Base-by-base conservation (phyloP, 148 eudicot genomes). In the Rhododendron henanense region DNA sequence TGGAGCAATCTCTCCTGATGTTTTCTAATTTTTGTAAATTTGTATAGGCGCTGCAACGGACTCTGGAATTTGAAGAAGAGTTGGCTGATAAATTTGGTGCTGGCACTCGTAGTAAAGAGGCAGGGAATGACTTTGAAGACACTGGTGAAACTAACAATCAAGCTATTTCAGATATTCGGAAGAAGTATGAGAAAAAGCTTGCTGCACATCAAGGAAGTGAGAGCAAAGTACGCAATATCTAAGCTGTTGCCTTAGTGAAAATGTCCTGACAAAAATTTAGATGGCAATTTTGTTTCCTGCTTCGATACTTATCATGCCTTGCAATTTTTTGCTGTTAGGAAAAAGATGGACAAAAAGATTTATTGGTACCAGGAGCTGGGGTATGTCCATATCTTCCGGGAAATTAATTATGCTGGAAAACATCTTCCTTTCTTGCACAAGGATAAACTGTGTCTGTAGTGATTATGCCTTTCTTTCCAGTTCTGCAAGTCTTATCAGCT, bases 1-100 rank as follows among this genome's bases (percentile, higher is more conserved):
- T 1, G 41, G 11, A 37, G 21, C 35, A 19, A 31, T 28, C n/a
- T 45, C 47, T 50, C 63, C 37, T 18, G 84, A 25, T 77, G 18
- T 69, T 76, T 78, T 39, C 14, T 78, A 41, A 35, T 65, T 79
- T 81, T 88, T 61, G 79, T 87, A 50, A 47, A 84, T 44, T 82
- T 90, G 81, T 61, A 82, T 84, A 96, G 99, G 99, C 99, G 8
- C 87, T 97, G 88, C 99, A 97, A 87, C 90, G 99, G 82, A 97
- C 99, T 86, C 87, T 95, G 86, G 99, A 97, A 86, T 97, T 97
- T 89, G 99, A 97, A 91, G 98, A 95, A 78, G 99, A 97, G 89
- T 87, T 95, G 79, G 99, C 98, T 18, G 98, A 95, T 83, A 97
- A 94, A 85, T 97, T 95, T 92, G 98, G 99, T 73, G 96, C 94